These are phyloP conservation scores for Anthracocystis setariae DNA, from an alignment of 1,284 basidiomycete species.

Conservation along the genomic window DNA sequence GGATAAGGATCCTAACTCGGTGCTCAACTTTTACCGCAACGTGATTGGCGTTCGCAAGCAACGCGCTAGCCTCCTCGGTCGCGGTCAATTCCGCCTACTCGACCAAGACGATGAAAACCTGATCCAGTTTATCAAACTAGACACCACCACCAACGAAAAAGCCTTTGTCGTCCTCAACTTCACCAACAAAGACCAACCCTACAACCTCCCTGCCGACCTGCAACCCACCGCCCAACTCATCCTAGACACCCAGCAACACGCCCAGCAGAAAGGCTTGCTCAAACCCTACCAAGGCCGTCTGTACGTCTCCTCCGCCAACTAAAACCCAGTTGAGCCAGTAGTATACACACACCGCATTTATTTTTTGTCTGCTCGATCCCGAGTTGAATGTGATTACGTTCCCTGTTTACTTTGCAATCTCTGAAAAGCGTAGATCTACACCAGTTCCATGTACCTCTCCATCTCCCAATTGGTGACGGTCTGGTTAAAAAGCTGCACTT, in stretches of 20 bases:
- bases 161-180: conserved; percentile 56
- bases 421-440: no score
- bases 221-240: conserved; percentile 10
- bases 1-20: conserved; percentile 71
- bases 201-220: conserved; percentile 30
- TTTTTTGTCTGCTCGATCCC: neutral
- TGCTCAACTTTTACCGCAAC: conserved; percentile 74
- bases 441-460: conserved; percentile 69
- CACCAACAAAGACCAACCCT: conserved; percentile 30
- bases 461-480: conserved; percentile 95
- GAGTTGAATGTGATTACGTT: neutral
- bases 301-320: conserved; percentile 22
- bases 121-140: conserved; percentile 74
- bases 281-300: conserved; percentile 37
- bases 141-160: conserved; percentile 65
- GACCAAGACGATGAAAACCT: conserved; percentile 71
- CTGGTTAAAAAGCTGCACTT: conserved; percentile 83
- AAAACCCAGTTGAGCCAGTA: no score
- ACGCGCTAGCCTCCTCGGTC: conserved; percentile 72
- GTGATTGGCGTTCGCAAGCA: conserved; percentile 73
- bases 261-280: conserved; percentile 16
- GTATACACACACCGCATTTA: no score
- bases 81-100: conserved; percentile 74
- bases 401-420: no score
- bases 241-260: conserved; percentile 25